Percentiles rank a stretch among this genome's conserved stretches.
These are phyloP conservation scores for Coemansia sp. DNA, from an alignment of 192 early-diverging fungal species.

Conservation along the genomic window DNA sequence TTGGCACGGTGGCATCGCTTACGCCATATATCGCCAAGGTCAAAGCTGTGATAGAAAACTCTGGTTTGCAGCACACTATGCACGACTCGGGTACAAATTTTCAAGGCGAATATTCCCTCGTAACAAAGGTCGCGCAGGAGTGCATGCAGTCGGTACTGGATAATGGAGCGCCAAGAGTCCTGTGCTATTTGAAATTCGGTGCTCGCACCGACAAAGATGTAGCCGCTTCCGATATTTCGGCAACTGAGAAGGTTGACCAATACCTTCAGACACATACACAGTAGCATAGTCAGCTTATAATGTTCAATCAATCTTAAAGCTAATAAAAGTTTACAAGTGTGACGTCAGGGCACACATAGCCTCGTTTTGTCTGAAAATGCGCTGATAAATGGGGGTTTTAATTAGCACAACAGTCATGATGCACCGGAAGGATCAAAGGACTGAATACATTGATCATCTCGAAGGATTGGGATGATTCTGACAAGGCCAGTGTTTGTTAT, in stretches of 20 bases:
- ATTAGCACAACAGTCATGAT: too few relatives aligned
- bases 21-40: conserved; percentile 47
- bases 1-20: conserved; percentile 35
- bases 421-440: too few relatives aligned
- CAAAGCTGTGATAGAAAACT: conserved; percentile 36
- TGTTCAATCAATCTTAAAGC: not conserved
- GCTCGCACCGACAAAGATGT: conserved; percentile 50
- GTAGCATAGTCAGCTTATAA: not conserved
- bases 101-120: conserved; percentile 46
- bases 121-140: conserved; percentile 28
- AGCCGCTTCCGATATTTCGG: conserved; percentile 18
- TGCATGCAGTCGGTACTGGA: conserved; percentile 52
- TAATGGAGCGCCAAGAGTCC: conserved; percentile 40
- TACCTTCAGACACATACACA: conserved; percentile 11
- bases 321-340: not conserved
- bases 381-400: too few relatives aligned
- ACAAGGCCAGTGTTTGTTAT: too few relatives aligned
- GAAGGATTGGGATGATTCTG: too few relatives aligned
- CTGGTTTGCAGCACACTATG: conserved; percentile 51
- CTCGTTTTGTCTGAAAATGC: too few relatives aligned
- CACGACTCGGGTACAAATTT: conserved; percentile 53
- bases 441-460: too few relatives aligned
- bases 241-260: conserved; percentile 33
- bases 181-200: conserved; percentile 49
- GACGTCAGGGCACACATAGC: too few relatives aligned